These are phyloP conservation scores for Fusarium oligoseptatum DNA, from an alignment of 2,329 filamentous ascomycete species.

Conservation along the genomic window DNA sequence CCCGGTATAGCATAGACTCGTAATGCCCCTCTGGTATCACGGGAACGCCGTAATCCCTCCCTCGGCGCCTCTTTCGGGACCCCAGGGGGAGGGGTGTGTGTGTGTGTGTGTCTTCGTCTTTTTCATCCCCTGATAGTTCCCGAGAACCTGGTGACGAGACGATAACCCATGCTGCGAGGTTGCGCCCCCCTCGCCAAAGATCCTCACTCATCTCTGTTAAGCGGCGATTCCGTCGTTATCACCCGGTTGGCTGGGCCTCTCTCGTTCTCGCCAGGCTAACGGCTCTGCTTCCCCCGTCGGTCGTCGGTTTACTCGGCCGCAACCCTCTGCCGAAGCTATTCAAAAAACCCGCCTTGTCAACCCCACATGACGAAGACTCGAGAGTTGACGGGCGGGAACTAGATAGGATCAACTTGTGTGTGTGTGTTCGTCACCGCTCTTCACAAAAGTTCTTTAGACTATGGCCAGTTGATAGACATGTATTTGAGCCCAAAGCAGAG, in stretches of 20 bases:
- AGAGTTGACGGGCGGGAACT: neutral
- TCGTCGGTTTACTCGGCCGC: neutral
- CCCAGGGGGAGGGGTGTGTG: neutral
- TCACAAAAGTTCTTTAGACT: conserved; percentile 16
- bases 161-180: conserved; percentile 30
- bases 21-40: conserved; percentile 8
- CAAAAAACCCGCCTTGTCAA: neutral
- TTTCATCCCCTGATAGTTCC: conserved; percentile 29
- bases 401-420: neutral
- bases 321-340: conserved; percentile 22
- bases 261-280: conserved; percentile 8
- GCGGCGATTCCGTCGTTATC: conserved; percentile 14
- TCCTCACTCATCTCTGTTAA: conserved; percentile 25
- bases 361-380: neutral
- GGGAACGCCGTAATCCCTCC: conserved; percentile 15
- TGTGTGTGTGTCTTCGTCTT: neutral
- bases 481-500: conserved; percentile 18
- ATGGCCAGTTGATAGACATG: neutral
- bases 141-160: conserved; percentile 39
- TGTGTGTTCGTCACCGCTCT: conserved; percentile 1
- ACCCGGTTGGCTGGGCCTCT: conserved; percentile 1
- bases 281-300: neutral
- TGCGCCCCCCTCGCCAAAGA: conserved; percentile 4
- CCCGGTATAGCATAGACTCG: conserved; percentile 22
- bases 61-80: too few species aligned